Evolutionary conservation across 2,329 filamentous ascomycete species (phyloP).

Genomic region (Ciborinia camelliae): DNA sequence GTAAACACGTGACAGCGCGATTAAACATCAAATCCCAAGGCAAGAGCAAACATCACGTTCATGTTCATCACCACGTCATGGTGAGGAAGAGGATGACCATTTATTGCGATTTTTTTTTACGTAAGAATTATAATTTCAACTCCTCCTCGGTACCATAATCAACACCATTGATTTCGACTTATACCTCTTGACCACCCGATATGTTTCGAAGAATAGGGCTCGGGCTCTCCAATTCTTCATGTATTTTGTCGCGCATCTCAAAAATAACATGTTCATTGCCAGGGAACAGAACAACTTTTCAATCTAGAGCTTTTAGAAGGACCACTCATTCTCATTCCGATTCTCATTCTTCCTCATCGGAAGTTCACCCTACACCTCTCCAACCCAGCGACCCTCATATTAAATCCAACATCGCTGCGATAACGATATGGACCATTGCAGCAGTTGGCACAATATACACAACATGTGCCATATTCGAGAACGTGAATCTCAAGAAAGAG

Average conservation of each 20-base stretch:
- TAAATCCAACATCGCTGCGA: not conserved
- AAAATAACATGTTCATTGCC: not conserved
- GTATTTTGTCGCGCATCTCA: not conserved
- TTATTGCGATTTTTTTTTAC: not conserved
- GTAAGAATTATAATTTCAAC: too few relatives aligned
- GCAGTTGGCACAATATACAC: constrained; percentile 9
- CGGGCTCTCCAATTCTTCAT: not conserved
- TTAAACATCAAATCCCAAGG: not conserved
- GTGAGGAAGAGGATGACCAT: not conserved
- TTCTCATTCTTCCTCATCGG: not conserved
- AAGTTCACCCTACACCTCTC: too few relatives aligned
- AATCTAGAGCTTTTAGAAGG: not conserved
- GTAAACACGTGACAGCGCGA: not conserved
- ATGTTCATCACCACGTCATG: not conserved
- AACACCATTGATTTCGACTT: too few relatives aligned
- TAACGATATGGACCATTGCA: constrained; percentile 4
- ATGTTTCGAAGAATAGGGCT: not conserved
- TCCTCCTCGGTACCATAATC: not conserved
- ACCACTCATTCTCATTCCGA: too few relatives aligned
- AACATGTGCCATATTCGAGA: not conserved
- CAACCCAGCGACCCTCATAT: not conserved
- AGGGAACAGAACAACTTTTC: not conserved
- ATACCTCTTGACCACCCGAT: not conserved
- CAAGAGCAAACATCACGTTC: not conserved
- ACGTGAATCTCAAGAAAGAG: constrained; percentile 8